Conservation (phyloP, 148 eudicot genomes). For the Dianthus caryophyllus region DNA sequence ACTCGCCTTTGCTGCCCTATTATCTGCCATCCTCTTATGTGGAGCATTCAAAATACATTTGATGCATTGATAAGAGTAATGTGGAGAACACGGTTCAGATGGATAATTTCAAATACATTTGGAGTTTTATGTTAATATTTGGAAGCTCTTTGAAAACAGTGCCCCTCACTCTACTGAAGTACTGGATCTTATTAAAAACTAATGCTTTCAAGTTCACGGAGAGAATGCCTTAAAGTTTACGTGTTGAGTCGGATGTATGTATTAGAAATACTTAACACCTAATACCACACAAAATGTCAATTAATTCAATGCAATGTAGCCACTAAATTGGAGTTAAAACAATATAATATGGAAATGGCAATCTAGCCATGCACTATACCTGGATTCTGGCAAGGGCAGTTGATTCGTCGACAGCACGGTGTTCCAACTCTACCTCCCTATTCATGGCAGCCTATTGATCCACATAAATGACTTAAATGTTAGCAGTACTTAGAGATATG, state of each 20-base stretch:
- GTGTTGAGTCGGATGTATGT: no score
- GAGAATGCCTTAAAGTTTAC: no score
- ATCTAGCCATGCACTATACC: conserved; percentile 39
- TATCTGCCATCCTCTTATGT: conserved; percentile 87
- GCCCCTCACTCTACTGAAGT: background rate
- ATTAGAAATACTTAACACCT: background rate
- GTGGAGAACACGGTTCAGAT: conserved; percentile 4
- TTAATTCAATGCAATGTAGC: background rate
- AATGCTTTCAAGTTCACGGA: no score
- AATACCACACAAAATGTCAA: background rate
- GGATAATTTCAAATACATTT: conserved; percentile 1
- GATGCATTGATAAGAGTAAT: conserved; percentile 12
- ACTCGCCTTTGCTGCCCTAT: conserved; percentile 75
- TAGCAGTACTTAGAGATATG: background rate
- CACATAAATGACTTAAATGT: conserved; percentile 15
- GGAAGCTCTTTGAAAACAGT: background rate
- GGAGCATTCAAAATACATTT: conserved; percentile 29
- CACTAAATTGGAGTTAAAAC: background rate
- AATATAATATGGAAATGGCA: conserved; percentile 9
- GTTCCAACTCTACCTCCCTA: conserved; percentile 97
- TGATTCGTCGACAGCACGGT: conserved; percentile 83
- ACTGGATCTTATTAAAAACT: conserved; percentile 8
- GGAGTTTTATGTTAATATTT: background rate
- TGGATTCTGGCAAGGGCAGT: conserved; percentile 88
- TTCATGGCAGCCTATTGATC: conserved; percentile 82